These are phyloP conservation scores for Mortierella hygrophila DNA, from an alignment of 192 early-diverging fungal genomes.

Conservation along the genomic window DNA sequence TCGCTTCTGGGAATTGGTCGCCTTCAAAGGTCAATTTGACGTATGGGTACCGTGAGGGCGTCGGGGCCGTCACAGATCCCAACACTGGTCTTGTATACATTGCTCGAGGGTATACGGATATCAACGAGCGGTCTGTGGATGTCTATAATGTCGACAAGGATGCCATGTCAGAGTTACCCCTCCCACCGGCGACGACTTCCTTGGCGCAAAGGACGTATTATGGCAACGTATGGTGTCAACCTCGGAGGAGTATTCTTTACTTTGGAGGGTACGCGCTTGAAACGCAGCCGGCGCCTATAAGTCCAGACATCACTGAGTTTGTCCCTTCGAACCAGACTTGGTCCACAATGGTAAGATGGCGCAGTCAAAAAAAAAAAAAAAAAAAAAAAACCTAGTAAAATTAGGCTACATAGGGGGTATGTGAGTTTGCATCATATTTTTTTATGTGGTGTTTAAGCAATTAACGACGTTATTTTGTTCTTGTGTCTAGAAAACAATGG, in stretches of 20 bases:
- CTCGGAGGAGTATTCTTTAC: conserved; percentile 33
- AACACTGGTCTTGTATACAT: conserved; percentile 27
- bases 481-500: conserved; percentile 14
- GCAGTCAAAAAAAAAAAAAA: background rate
- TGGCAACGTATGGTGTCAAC: conserved; percentile 15
- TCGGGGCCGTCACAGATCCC: conserved; percentile 29
- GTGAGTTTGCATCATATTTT: too few relatives aligned
- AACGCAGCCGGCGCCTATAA: background rate
- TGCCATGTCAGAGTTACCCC: background rate
- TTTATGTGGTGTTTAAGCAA: background rate
- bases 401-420: too few relatives aligned
- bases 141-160: conserved; percentile 24
- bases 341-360: conserved; percentile 21
- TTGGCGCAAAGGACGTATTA: conserved; percentile 29
- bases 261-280: conserved; percentile 41
- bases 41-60: conserved; percentile 7
- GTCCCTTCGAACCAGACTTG: conserved; percentile 17
- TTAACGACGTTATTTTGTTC: background rate
- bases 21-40: background rate
- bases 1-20: conserved; percentile 13
- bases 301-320: conserved; percentile 29
- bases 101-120: conserved; percentile 23
- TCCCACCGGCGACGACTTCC: background rate
- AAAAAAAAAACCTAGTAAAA: background rate
- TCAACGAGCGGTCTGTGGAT: conserved; percentile 2